Evolutionary conservation across 306 rosid species (phyloP), one percentile per base, ranked within the genome.

Genomic region (Chamaecrista fasciculata): DNA sequence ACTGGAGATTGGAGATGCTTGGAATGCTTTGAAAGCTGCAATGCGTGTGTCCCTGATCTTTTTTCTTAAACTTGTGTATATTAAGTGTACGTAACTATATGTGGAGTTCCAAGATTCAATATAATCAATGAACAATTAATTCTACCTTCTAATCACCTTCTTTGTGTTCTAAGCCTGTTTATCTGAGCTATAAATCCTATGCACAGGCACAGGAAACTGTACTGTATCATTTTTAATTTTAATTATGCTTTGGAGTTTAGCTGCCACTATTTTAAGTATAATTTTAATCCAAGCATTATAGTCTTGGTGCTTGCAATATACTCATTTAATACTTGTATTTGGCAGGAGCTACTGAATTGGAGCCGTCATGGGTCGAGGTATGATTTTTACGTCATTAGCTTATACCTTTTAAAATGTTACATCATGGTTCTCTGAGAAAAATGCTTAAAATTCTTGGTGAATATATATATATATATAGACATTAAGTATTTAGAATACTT

Each of bases 351-450:
- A 83, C 89, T 52, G 90, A 88, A 78, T 79, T 93, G 96, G 84
- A 88, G 69, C 89, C 94, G 25, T 90, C 90, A 20, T 93, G 97
- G 98, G 92, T 91, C 29, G 98, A 93, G 91, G 98, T 93, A 80
- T 42, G 73, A 11, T 49, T 15, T 39, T 16, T 52, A 48, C 39
- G 34, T 37, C 23, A 60, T 50, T 49, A 56, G 58, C 34, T 62
- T 26, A 5, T 43, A 28, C 50, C 20, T 23, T 39, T 34, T 23
- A 48, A 50, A 75, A n/a, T 25, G 33, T 50, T 51, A 12, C 57
- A 36, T 58, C 48, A 18, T 29, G 36, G 19, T 15, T 20, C 72
- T 37, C 49, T 14, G 29, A 18, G 48, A 23, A 59, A 42, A 39
- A 52, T 51, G 43, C 49, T 51, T 40, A 46, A 43, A 18, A 15